Base-by-base conservation (phyloP, 176 grass and related monocot species). In the Cocos nucifera region DNA sequence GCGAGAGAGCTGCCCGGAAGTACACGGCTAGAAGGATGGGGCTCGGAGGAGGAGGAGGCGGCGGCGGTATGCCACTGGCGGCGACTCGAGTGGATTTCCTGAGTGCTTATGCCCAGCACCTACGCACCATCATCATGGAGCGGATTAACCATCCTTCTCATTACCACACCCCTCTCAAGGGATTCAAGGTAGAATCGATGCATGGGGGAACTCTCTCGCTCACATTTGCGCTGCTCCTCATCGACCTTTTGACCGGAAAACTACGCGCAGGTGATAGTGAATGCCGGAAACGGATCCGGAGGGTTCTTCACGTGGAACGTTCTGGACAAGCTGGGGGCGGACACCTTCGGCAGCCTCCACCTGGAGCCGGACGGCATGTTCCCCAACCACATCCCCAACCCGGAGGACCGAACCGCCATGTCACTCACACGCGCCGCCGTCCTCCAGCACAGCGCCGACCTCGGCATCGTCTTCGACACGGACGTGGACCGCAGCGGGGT, bases 401-500 rank as follows among this genome's bases (percentile, higher is more conserved):
- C 89, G 22, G 89, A 95, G 73, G 85, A 95, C 27, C 51, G 78
- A 0, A 86, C 70, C 1, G 85, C 89, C 62, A 95, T 95, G 85
- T 50, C 81, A 1, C 49, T 80, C 4, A 89, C 89, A 22, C 72
- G 85, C 27, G 27, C 48, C 15, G 73, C 85, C 16, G 85, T 95
- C 15, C 79, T 95, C 22, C 53, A 51, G 18, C 63, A 61, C 4
- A 69, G 25, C 23, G 89, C 89, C 0, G 78, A 95, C 79, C 89
- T 89, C 26, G 85, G 85, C 53, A 57, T 95, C 19, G 89, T 95
- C 28, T 95, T 95, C 61, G 85, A 95, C 77, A 95, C 89, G 10
- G 85, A 95, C 70, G 89, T 95, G 12, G 89, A 89, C 73, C 89
- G 85, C 20, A 83, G 89, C 53, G 89, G 89, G 27, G 82, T 95